phyloP scores from a whole-genome alignment of 2,329 filamentous ascomycete genomes.

The Chrysoporthe cubensis region DNA sequence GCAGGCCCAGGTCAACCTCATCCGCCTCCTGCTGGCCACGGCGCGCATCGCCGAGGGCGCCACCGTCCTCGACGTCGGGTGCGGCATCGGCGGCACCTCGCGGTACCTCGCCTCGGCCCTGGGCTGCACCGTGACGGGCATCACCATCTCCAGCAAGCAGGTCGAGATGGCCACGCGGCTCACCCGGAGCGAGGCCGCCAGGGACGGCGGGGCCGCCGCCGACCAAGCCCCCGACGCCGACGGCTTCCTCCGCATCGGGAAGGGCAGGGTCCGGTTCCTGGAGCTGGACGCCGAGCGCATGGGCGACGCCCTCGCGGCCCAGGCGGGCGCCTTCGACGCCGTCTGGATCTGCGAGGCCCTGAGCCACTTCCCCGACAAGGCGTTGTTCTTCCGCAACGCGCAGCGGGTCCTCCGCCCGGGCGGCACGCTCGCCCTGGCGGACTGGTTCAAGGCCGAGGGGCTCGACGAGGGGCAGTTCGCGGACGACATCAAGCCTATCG shows the following conservation, averaged over 20 bases:
- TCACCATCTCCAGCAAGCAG: conserved; percentile 63
- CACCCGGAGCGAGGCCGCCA: conserved; percentile 43
- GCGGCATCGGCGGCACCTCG: conserved; percentile 63
- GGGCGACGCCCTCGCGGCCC: conserved; percentile 52
- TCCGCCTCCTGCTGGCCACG: conserved; percentile 57
- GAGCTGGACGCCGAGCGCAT: conserved; percentile 67
- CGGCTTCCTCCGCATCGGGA: conserved; percentile 44
- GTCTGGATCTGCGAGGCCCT: conserved; percentile 68
- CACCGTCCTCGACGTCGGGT: conserved; percentile 63
- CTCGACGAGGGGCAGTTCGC: conserved; percentile 49
- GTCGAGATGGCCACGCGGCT: conserved; percentile 61
- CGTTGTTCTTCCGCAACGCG: conserved; percentile 60
- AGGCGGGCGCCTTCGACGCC: conserved; percentile 51
- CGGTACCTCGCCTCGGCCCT: conserved; percentile 57
- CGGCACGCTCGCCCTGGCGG: conserved; percentile 60
- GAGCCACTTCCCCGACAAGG: conserved; percentile 63
- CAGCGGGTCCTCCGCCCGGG: conserved; percentile 50
- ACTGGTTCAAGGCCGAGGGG: conserved; percentile 62
- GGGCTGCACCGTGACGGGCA: conserved; percentile 58
- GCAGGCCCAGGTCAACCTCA: conserved; percentile 59
- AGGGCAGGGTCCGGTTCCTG: conserved; percentile 56
- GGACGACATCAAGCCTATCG: conserved; percentile 61
- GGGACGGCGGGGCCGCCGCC: conserved; percentile 20
- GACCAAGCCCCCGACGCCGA: conserved; percentile 34
- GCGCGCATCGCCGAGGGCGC: conserved; percentile 43